phyloP scores from a whole-genome alignment of 139 green algal species.

The Tetradesmus obliquus region DNA sequence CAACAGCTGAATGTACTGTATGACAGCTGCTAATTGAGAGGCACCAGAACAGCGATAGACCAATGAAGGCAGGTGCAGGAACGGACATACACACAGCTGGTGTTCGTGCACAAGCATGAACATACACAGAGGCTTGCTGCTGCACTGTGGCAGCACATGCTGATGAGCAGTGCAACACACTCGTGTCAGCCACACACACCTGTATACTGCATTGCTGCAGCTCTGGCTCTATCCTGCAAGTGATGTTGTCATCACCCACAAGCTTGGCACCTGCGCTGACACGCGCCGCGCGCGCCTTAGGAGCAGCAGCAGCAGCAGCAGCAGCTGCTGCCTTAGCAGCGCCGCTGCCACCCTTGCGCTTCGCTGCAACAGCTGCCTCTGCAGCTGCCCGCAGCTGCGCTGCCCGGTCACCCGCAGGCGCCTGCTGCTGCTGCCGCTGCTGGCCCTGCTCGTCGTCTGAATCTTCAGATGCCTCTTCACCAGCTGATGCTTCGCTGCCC shows the following conservation, averaged over 20 bases:
- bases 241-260: constrained; percentile 14
- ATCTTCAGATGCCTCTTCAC: neutral
- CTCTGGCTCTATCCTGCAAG: neutral
- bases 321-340: neutral
- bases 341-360: neutral
- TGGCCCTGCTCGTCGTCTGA: neutral
- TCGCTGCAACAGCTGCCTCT: constrained; percentile 16
- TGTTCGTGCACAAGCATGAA: too few species aligned
- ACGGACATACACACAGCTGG: too few species aligned
- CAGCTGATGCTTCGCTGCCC: neutral
- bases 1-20: too few species aligned
- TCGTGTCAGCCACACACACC: neutral
- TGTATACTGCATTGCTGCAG: constrained; percentile 11
- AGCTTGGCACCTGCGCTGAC: neutral
- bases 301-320: neutral
- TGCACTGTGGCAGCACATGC: too few species aligned
- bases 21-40: too few species aligned
- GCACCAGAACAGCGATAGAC: too few species aligned
- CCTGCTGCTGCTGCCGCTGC: neutral
- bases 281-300: neutral
- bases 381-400: constrained; percentile 11
- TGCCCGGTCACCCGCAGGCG: constrained; percentile 50
- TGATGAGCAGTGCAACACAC: too few species aligned
- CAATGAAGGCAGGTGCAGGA: too few species aligned
- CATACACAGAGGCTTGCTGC: too few species aligned